phyloP scores from a whole-genome alignment of 176 grass and related monocot species.

The Dactylis glomerata region DNA sequence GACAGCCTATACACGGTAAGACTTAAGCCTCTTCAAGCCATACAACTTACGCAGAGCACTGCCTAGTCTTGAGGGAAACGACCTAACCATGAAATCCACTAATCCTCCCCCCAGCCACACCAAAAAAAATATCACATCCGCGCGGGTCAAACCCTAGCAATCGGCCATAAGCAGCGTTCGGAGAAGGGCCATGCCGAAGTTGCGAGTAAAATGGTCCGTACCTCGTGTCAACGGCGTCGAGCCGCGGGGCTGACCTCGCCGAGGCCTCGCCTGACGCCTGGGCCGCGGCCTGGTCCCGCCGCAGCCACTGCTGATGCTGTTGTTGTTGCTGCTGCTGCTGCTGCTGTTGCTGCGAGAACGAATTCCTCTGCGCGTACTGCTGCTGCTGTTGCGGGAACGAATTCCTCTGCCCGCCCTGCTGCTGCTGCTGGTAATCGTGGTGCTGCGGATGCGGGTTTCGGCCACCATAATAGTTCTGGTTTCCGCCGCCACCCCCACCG shows the following conservation, averaged over 20 bases:
- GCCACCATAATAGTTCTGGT: constrained; percentile 42
- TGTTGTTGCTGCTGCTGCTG: constrained; percentile 29
- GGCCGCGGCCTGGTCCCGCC: constrained; percentile 34
- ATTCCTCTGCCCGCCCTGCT: constrained; percentile 13
- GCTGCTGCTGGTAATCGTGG: constrained; percentile 15
- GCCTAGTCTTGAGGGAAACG: background rate
- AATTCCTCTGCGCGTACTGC: constrained; percentile 34
- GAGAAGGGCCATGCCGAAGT: background rate
- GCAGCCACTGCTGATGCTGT: constrained; percentile 41
- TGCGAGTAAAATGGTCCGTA: constrained; percentile 4
- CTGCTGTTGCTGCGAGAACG: constrained; percentile 7
- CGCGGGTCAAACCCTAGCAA: background rate
- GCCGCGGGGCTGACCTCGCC: constrained; percentile 9
- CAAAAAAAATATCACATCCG: background rate
- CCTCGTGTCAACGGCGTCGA: constrained; percentile 36
- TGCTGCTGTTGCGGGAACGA: background rate
- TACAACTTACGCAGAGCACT: background rate
- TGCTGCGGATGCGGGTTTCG: constrained; percentile 26
- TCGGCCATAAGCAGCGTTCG: background rate
- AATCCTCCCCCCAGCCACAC: background rate
- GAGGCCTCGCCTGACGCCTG: constrained; percentile 6
- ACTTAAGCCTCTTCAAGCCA: background rate
- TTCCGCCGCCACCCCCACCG: constrained; percentile 12
- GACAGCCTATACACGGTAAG: background rate
- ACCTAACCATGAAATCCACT: background rate